These are phyloP conservation scores for Neofusicoccum cordaticola DNA, from an alignment of 2,329 filamentous ascomycete genomes.

Conservation along the genomic window DNA sequence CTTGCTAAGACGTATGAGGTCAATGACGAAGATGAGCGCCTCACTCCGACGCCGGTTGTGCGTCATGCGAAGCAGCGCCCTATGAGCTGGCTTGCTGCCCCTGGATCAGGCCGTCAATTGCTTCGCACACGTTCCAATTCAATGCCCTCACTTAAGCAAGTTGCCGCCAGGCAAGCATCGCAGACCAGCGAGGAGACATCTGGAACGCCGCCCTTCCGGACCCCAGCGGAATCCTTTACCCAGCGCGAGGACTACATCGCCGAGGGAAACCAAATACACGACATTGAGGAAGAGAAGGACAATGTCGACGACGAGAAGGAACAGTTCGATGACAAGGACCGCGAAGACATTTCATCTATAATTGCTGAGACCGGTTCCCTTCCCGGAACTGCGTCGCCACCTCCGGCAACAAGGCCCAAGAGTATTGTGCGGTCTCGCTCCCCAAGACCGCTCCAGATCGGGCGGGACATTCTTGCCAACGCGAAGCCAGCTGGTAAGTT, in stretches of 20 bases:
- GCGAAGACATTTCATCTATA: not conserved
- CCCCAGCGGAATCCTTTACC: not conserved
- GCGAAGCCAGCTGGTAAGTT: not conserved
- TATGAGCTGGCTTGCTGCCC: conserved; percentile 27
- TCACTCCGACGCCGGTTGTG: not conserved
- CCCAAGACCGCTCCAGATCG: not conserved
- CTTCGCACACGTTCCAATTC: not conserved
- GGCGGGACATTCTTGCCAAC: not conserved
- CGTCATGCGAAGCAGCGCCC: not conserved
- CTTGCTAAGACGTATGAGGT: conserved; percentile 56
- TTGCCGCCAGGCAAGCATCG: not conserved
- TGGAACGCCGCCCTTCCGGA: not conserved
- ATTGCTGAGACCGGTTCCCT: conserved; percentile 4
- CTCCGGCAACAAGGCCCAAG: not conserved
- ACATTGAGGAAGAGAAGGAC: conserved; percentile 3
- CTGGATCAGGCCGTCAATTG: conserved; percentile 21
- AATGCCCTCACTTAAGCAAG: conserved; percentile 1
- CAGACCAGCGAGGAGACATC: not conserved
- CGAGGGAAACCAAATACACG: conserved; percentile 4
- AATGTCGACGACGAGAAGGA: not conserved
- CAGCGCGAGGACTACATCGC: conserved; percentile 14
- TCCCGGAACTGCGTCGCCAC: not conserved
- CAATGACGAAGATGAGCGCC: conserved; percentile 33
- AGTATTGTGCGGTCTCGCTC: not conserved
- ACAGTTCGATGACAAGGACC: not conserved